A percentile compares a stretch with the other conserved stretches of the same genome.
phyloP scores from a whole-genome alignment of 2,329 filamentous ascomycete species.

The Fusarium euwallaceae region DNA sequence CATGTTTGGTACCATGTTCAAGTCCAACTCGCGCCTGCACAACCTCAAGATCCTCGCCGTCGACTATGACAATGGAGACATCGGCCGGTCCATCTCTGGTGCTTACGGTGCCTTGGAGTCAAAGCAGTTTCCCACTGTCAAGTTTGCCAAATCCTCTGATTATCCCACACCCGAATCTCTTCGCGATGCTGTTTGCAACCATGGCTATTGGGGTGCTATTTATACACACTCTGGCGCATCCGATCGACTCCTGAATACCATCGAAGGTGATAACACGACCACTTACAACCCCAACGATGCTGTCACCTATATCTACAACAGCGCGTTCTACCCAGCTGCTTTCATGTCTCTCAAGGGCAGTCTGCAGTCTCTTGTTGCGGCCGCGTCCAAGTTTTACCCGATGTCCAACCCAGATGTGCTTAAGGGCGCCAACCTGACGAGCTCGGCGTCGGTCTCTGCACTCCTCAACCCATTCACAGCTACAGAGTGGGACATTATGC shows the following conservation, averaged over 20 bases:
- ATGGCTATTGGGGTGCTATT: slow-evolving; percentile 53
- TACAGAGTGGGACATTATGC: slow-evolving; percentile 43
- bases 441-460: slow-evolving; percentile 35
- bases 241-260: slow-evolving; percentile 42
- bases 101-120: slow-evolving; percentile 48
- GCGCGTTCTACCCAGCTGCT: slow-evolving; percentile 49
- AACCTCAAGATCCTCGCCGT: slow-evolving; percentile 43
- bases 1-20: slow-evolving; percentile 48
- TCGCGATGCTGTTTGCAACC: slow-evolving; percentile 49
- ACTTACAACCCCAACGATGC: slow-evolving; percentile 49
- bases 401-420: slow-evolving; percentile 9
- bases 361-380: slow-evolving; percentile 43
- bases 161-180: slow-evolving; percentile 43
- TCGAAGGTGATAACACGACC: slow-evolving; percentile 38
- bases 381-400: slow-evolving; percentile 41
- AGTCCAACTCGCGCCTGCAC: slow-evolving; percentile 35
- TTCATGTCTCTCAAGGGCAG: slow-evolving; percentile 44
- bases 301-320: slow-evolving; percentile 52
- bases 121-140: slow-evolving; percentile 47
- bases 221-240: slow-evolving; percentile 48
- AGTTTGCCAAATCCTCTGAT: slow-evolving; percentile 33
- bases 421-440: slow-evolving; percentile 30
- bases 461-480: slow-evolving; percentile 49
- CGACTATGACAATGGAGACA: slow-evolving; percentile 45
- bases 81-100: slow-evolving; percentile 47